phyloP scores from a whole-genome alignment of 257 asterid species.

The Capsicum pubescens region DNA sequence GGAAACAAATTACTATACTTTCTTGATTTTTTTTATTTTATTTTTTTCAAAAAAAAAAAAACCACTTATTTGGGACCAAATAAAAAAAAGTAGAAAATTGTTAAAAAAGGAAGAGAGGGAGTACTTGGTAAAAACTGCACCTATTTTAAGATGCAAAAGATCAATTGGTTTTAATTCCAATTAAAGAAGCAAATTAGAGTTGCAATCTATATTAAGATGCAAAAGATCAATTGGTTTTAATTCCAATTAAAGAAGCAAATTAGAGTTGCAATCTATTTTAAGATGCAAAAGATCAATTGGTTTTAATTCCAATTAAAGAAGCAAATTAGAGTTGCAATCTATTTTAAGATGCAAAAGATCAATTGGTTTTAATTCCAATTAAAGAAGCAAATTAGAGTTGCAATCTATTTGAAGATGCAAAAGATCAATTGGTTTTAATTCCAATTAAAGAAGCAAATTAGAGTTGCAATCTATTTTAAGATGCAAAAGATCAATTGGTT shows the following conservation, averaged over 20 bases:
- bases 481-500: no score
- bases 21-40: no score
- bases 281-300: neutral
- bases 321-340: neutral
- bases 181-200: neutral
- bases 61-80: no score
- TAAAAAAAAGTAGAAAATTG: no score
- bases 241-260: neutral
- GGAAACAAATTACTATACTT: no score
- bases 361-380: neutral
- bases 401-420: neutral
- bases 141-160: neutral
- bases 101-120: no score
- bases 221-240: neutral
- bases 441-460: neutral
- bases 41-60: no score
- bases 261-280: neutral
- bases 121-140: neutral
- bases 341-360: neutral
- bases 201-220: neutral
- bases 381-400: neutral
- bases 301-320: neutral
- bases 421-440: neutral
- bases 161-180: neutral
- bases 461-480: neutral